These are phyloP conservation scores for Plantago elongata DNA, from an alignment of 257 asterid genomes.

Conservation along the genomic window DNA sequence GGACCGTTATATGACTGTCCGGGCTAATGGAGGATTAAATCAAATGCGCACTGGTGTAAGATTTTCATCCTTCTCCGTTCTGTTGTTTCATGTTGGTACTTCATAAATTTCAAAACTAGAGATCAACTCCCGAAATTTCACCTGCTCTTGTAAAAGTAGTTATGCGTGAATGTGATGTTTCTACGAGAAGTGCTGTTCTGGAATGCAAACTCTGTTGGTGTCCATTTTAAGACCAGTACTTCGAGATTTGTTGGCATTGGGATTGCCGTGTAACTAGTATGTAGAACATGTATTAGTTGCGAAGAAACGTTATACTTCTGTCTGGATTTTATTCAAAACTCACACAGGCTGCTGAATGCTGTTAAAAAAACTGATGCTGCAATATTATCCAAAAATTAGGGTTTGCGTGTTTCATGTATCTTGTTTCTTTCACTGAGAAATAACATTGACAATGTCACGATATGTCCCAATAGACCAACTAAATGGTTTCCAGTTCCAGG, in stretches of 20 bases:
- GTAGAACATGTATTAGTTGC: too few species aligned
- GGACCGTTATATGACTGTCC: constrained; percentile 81
- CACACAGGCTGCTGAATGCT: too few species aligned
- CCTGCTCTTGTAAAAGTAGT: neutral
- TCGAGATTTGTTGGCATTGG: neutral
- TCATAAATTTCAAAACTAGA: constrained; percentile 6
- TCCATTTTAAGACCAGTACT: constrained; percentile 11
- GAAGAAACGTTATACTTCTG: too few species aligned
- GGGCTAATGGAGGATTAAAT: constrained; percentile 88
- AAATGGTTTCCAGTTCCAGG: too few species aligned
- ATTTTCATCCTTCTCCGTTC: constrained; percentile 12
- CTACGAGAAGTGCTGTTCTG: neutral
- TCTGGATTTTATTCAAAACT: too few species aligned
- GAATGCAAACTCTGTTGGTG: constrained; percentile 1
- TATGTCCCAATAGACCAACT: too few species aligned
- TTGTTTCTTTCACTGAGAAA: too few species aligned
- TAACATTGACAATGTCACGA: too few species aligned
- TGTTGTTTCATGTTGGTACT: constrained; percentile 12
- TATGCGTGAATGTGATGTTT: neutral
- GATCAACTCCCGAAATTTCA: neutral
- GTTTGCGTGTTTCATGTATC: too few species aligned
- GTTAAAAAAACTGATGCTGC: too few species aligned
- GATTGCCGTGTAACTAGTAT: too few species aligned
- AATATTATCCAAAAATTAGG: too few species aligned
- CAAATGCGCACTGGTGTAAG: constrained; percentile 96